Evolutionary conservation across 768 basidiomycete genomes (phyloP).

Genomic region (Mycena amicta): DNA sequence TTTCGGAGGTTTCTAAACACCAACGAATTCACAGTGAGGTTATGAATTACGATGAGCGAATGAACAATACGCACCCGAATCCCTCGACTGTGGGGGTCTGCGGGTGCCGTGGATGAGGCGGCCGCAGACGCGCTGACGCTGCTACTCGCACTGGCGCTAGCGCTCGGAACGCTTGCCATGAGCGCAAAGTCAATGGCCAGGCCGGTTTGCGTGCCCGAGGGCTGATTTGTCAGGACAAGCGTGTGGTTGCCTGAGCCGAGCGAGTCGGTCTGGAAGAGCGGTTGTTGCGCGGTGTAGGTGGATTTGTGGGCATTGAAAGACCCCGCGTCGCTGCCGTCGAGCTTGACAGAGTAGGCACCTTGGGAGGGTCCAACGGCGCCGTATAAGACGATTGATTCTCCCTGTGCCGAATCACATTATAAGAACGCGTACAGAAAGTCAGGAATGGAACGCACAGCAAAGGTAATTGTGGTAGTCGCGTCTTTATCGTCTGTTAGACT

Average conservation of each 20-base stretch:
- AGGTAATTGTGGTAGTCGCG: slow-evolving; percentile 21
- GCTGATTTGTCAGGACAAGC: slow-evolving; percentile 33
- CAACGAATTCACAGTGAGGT: too few species aligned
- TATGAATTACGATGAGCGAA: too few species aligned
- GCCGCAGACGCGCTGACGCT: neutral
- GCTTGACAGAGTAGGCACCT: slow-evolving; percentile 23
- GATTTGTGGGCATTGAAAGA: slow-evolving; percentile 24
- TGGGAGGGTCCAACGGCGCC: slow-evolving; percentile 37
- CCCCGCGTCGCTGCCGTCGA: slow-evolving; percentile 25
- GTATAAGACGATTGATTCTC: slow-evolving; percentile 33
- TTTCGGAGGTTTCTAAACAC: neutral
- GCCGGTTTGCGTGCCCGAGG: neutral
- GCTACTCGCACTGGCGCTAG: neutral
- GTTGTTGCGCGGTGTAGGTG: slow-evolving; percentile 12
- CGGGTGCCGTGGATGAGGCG: neutral
- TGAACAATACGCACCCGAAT: neutral
- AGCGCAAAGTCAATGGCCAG: neutral
- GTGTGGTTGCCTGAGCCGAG: slow-evolving; percentile 31
- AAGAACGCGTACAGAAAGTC: too few species aligned
- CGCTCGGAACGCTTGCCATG: neutral
- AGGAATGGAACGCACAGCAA: slow-evolving; percentile 18
- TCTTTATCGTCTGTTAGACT: slow-evolving; percentile 21
- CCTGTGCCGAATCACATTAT: slow-evolving; percentile 1
- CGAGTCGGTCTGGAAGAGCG: slow-evolving; percentile 28
- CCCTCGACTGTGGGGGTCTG: neutral